Percentiles rank a stretch among this genome's conserved stretches.
phyloP scores from a whole-genome alignment of 768 basidiomycete genomes.

The Macrolepiota albuminosa region DNA sequence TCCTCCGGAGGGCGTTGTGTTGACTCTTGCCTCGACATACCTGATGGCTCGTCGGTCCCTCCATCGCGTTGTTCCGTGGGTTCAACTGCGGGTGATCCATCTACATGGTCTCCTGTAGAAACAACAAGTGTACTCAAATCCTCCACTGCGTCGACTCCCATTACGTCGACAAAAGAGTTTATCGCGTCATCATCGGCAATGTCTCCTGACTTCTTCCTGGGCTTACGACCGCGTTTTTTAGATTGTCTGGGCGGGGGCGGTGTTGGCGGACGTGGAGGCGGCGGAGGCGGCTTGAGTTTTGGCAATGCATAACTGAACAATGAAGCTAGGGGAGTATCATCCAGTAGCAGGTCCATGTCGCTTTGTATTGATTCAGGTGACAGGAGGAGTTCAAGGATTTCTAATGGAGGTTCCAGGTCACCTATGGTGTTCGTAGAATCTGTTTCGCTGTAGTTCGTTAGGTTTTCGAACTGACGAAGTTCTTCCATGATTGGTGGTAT shows the following conservation, averaged over 20 bases:
- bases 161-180: not conserved
- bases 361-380: constrained; percentile 49
- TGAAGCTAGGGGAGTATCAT: constrained; percentile 55
- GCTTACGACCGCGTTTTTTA: constrained; percentile 35
- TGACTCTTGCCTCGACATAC: not conserved
- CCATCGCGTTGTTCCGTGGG: constrained; percentile 4
- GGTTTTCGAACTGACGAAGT: constrained; percentile 23
- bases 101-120: constrained; percentile 15
- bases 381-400: constrained; percentile 50
- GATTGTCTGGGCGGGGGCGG: constrained; percentile 35
- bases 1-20: not conserved
- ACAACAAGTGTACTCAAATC: not conserved
- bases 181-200: not conserved
- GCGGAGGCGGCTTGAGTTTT: constrained; percentile 54
- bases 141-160: not conserved
- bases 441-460: not conserved
- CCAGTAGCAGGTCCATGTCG: constrained; percentile 49
- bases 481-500: constrained; percentile 37
- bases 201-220: constrained; percentile 22
- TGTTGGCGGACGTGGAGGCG: constrained; percentile 42
- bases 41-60: not conserved
- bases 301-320: constrained; percentile 68
- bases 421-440: constrained; percentile 37
- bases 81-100: not conserved
- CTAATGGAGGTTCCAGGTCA: constrained; percentile 69